Evolutionary conservation across 495 filamentous ascomycete species (phyloP), one percentile per base, ranked within the genome.

Genomic region (Thermochaetoides thermophila): DNA sequence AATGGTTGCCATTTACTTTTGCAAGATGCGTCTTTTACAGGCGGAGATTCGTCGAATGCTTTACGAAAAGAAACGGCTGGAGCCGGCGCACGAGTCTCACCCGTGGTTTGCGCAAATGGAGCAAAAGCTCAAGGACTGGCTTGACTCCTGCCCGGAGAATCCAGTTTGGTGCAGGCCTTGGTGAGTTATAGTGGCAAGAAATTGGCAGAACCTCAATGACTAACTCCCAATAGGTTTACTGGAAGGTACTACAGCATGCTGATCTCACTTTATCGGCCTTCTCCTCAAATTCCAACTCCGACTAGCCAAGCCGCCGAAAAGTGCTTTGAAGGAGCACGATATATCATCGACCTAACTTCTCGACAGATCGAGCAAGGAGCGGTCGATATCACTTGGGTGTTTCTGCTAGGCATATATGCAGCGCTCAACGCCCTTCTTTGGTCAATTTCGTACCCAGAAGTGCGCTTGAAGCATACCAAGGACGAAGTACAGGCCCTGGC

Each of bases 381-480:
- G 15, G 75, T 87, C 14, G 87, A 94, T 47, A 59, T 93, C 34
- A 92, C 84, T 3, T 96, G 86, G 84, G 75, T 91, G 23, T 93
- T 91, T 48, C 71, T 87, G 6, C 70, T 91, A 37, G 70, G 78
- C 23, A 64, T 94, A 14, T 93, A 92, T 56, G 83, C 84, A 69
- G 73, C 77, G 11, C 63, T 93, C 25, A 87, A 89, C 45, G 84
- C 80, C 15, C 68, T 92, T 21, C 70, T 96, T 2, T 96, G 87
- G 87, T 66, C 76, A 6, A 66, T 91, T 15, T 87, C 82, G 3
- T 91, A 87, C 46, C 69, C 76, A 9, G 81, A 86, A 35, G 71
- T 94, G 28, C 79, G 87, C 15, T 62, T 61, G 28, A 56, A 69
- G 17, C 74, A 92, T 52, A 45, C 59, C 10, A 69, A 71, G 16